Evolutionary conservation across 2,329 filamentous ascomycete genomes (phyloP).

Genomic region (Dendryphion nanum): DNA sequence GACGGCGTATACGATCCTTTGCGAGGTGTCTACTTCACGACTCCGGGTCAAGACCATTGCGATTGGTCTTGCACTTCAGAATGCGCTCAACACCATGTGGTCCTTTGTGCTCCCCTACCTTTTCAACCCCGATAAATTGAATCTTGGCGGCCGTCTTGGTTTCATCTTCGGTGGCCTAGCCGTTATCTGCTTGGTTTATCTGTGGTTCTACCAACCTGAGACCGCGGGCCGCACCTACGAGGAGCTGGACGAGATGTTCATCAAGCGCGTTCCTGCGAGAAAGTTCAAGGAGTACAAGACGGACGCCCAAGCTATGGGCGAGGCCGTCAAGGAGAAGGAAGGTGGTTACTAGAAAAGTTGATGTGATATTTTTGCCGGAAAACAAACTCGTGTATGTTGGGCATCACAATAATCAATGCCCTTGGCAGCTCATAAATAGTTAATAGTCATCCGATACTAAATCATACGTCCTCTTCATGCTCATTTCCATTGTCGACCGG

Average conservation of each 20-base stretch:
- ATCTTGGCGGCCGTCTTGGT: conserved; percentile 75
- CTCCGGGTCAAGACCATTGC: conserved; percentile 70
- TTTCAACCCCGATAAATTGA: conserved; percentile 37
- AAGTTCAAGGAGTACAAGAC: conserved; percentile 16
- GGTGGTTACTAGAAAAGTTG: no score
- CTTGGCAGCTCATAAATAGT: no score
- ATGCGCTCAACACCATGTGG: conserved; percentile 36
- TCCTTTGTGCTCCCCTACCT: conserved; percentile 40
- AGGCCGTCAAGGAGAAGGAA: conserved; percentile 16
- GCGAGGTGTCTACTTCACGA: conserved; percentile 75
- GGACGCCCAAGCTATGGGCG: conserved; percentile 12
- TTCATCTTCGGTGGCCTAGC: conserved; percentile 85
- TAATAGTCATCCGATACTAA: no score
- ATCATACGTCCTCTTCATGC: no score
- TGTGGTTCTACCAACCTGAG: conserved; percentile 75
- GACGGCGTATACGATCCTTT: conserved; percentile 81
- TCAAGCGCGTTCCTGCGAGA: conserved; percentile 9
- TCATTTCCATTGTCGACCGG: no score
- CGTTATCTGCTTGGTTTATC: conserved; percentile 73
- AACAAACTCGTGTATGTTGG: no score
- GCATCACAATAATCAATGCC: no score
- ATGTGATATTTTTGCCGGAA: no score
- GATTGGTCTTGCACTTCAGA: conserved; percentile 38
- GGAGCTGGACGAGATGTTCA: conserved; percentile 6
- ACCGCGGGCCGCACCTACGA: conserved; percentile 75